Percentiles rank a stretch among this genome's conserved stretches.
phyloP scores from a whole-genome alignment of 2,329 filamentous ascomycete genomes.

The Fusarium pseudograminearum region DNA sequence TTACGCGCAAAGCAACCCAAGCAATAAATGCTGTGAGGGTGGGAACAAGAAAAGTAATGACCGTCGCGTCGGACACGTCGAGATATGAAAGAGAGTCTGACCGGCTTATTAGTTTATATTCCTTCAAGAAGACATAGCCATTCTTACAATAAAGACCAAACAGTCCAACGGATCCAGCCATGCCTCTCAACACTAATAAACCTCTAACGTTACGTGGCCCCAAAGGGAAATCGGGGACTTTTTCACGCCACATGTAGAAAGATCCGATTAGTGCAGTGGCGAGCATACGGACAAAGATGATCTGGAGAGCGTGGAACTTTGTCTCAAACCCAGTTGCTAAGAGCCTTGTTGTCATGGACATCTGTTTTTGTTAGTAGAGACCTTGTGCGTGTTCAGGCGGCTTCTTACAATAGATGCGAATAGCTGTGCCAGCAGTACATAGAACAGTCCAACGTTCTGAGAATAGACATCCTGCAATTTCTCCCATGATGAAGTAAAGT shows the following conservation, averaged over 20 bases:
- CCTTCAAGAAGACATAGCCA: fast-evolving
- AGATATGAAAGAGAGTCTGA: conserved; percentile 71
- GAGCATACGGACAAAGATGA: conserved; percentile 59
- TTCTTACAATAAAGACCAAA: conserved; percentile 65
- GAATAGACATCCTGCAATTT: conserved; percentile 58
- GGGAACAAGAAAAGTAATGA: conserved; percentile 82
- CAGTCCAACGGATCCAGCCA: conserved; percentile 73
- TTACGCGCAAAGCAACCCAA: conserved; percentile 61
- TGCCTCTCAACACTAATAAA: conserved; percentile 72
- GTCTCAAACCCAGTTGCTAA: conserved; percentile 51
- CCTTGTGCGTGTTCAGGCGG: fast-evolving
- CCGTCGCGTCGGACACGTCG: conserved; percentile 81
- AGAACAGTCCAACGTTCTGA: conserved; percentile 56
- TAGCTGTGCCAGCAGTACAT: conserved; percentile 56
- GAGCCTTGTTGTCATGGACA: conserved; percentile 56
- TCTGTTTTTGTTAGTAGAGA: conserved; percentile 45
- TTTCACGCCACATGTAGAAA: conserved; percentile 56
- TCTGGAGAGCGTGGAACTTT: conserved; percentile 57
- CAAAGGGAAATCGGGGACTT: conserved; percentile 72
- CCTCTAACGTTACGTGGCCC: conserved; percentile 72
- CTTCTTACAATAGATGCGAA: conserved; percentile 56
- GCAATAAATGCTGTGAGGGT: conserved; percentile 75
- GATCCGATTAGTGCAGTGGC: conserved; percentile 54
- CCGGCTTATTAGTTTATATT: neutral
- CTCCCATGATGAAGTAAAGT: neutral